Base-by-base conservation (phyloP, 306 rosid species). In the Calophaca sinica region DNA sequence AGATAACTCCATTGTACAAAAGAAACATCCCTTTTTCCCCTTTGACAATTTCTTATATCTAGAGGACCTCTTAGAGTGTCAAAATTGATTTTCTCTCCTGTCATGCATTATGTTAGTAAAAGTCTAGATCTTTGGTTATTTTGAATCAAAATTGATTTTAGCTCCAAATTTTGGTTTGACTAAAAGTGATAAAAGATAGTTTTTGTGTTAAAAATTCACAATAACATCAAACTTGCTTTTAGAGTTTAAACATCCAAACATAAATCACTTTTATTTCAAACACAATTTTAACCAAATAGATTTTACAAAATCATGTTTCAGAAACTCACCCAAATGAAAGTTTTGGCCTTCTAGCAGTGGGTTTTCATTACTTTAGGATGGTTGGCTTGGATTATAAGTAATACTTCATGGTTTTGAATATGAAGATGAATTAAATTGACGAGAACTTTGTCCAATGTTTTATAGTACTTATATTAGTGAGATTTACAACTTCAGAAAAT, bases 391-490 rank as follows among this genome's bases (percentile, higher is more conserved):
- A n/a, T 61, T 45, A 45, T 15, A 20, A 48, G 33, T 15, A 52
- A 49, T 69, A 36, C 6, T 53, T 58, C 41, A 36, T 50, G 75
- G 13, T 61, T 59, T 68, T 31, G 49, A 50, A 20, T 73, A 2
- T 48, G 32, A 57, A 55, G 70, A 77, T 64, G 69, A 60, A 45
- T 35, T 14, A 45, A 50, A 51, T 68, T 71, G 75, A 64, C 42
- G 82, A 41, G 35, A 29, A 58, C 51, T 68, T 69, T 33, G 31
- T 49, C 49, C 69, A 44, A 12, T 49, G 10, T 68, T 59, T 48
- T 76, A 8, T 8, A 15, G 7, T 58, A 12, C 60, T 77, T 20
- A n/a, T 51, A 50, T 44, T n/a, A 15, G 45, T 39, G 7, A 26
- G 57, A 4, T 36, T 58, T n/a, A 38, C 26, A 50, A 9, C 42